Conservation (phyloP, 2,329 filamentous ascomycete genomes). For the Diaporthe australafricana region DNA sequence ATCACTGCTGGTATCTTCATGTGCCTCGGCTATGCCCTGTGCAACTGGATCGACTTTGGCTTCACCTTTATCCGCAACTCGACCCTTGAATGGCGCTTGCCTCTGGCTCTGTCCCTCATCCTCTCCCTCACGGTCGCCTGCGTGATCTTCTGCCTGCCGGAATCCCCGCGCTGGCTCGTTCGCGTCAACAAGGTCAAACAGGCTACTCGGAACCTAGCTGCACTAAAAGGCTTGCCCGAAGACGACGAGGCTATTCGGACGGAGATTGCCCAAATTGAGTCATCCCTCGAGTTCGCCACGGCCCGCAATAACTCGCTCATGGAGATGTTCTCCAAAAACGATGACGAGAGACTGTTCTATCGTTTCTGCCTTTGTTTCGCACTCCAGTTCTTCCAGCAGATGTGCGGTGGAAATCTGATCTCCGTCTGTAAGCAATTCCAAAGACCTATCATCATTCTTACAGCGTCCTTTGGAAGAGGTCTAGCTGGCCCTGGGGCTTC, state of each 20-base stretch:
- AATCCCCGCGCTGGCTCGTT: slow-evolving; percentile 39
- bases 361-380: slow-evolving; percentile 62
- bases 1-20: slow-evolving; percentile 40
- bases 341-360: slow-evolving; percentile 60
- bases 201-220: slow-evolving; percentile 34
- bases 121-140: slow-evolving; percentile 34
- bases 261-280: slow-evolving; percentile 35
- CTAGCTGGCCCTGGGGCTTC: neutral
- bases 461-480: neutral
- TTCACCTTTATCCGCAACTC: slow-evolving; percentile 36
- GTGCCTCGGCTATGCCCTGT: slow-evolving; percentile 35
- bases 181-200: slow-evolving; percentile 29
- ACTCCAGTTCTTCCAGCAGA: slow-evolving; percentile 62
- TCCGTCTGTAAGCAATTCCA: neutral
- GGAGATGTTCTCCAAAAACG: slow-evolving; percentile 60
- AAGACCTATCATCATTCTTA: neutral
- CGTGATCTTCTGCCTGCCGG: slow-evolving; percentile 34
- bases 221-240: slow-evolving; percentile 30
- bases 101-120: slow-evolving; percentile 34
- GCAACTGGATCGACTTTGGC: slow-evolving; percentile 39
- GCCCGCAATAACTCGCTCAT: slow-evolving; percentile 50
- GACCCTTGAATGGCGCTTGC: slow-evolving; percentile 37
- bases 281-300: slow-evolving; percentile 46
- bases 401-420: slow-evolving; percentile 44
- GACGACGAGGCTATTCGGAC: slow-evolving; percentile 33